A percentile compares a stretch with the other conserved stretches of the same genome.
Evolutionary conservation across 352 stramenopile genomes (phyloP).

Genomic region (Phytophthora agathidicida): DNA sequence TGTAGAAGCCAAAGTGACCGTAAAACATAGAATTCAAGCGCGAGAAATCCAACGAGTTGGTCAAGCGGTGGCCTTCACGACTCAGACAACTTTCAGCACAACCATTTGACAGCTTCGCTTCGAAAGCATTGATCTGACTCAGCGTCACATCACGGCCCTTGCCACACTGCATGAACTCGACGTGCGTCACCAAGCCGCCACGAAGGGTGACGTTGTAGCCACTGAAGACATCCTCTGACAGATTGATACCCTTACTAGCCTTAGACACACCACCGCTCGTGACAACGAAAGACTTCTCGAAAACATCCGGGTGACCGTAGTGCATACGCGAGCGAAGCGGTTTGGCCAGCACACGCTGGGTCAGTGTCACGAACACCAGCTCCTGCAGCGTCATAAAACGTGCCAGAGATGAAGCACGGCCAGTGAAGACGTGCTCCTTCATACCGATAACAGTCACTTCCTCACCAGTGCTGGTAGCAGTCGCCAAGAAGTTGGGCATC

Average conservation of each 20-base stretch:
- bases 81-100: conserved; percentile 81
- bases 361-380: conserved; percentile 87
- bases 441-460: conserved; percentile 89
- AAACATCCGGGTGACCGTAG: conserved; percentile 89
- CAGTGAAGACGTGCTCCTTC: conserved; percentile 91
- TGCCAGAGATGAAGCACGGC: conserved; percentile 82
- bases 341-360: conserved; percentile 82
- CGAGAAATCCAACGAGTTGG: conserved; percentile 81
- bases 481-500: conserved; percentile 89
- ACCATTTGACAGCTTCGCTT: conserved; percentile 89
- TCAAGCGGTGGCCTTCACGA: conserved; percentile 84
- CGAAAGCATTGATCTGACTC: conserved; percentile 90
- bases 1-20: conserved; percentile 90
- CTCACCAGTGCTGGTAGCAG: conserved; percentile 53
- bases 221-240: conserved; percentile 91
- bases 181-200: conserved; percentile 79
- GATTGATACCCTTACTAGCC: conserved; percentile 87
- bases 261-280: conserved; percentile 86
- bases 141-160: conserved; percentile 89
- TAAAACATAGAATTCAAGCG: conserved; percentile 92
- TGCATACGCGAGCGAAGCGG: conserved; percentile 85
- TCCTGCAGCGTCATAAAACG: conserved; percentile 91
- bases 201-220: conserved; percentile 87
- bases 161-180: conserved; percentile 91
- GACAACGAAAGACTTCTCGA: conserved; percentile 89